A percentile compares a stretch with the other conserved stretches of the same genome.
phyloP scores from a whole-genome alignment of 805 yeast genomes.

The Gaillardinia entomophila region DNA sequence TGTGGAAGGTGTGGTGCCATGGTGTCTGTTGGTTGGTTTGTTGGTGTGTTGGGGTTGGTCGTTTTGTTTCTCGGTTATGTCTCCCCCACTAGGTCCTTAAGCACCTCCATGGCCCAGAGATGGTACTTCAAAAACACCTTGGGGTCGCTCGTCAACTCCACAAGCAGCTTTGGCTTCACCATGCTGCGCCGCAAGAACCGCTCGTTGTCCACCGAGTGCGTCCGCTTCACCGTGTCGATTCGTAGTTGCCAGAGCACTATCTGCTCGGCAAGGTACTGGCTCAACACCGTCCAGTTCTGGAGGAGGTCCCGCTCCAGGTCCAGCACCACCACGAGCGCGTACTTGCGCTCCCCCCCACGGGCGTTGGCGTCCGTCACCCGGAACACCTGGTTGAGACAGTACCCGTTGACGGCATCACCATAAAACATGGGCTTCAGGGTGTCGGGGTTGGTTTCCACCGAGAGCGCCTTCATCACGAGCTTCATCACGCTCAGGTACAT shows the following conservation, averaged over 20 bases:
- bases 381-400: conserved; percentile 54
- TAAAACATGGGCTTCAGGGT: conserved; percentile 55
- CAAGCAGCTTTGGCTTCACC: conserved; percentile 50
- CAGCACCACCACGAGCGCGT: conserved; percentile 51
- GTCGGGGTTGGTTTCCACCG: conserved; percentile 62
- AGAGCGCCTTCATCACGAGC: conserved; percentile 55
- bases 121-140: conserved; percentile 54
- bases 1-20: too few relatives aligned
- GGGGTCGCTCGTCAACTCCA: conserved; percentile 50
- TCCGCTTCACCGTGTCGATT: conserved; percentile 6
- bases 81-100: conserved; percentile 35
- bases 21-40: too few relatives aligned
- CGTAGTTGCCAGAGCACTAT: conserved; percentile 12
- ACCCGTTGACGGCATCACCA: conserved; percentile 59
- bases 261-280: conserved; percentile 26
- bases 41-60: too few relatives aligned
- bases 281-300: conserved; percentile 49
- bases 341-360: conserved; percentile 69
- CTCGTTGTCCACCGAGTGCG: conserved; percentile 31
- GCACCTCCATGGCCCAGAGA: conserved; percentile 54
- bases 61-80: too few relatives aligned
- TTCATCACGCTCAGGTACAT: conserved; percentile 53
- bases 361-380: conserved; percentile 61
- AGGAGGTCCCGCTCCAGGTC: conserved; percentile 50
- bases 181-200: conserved; percentile 51